A percentile compares a stretch with the other conserved stretches of the same genome.
Evolutionary conservation across 208 protist species (phyloP).

Genomic region (Wallacemonas sp.): DNA sequence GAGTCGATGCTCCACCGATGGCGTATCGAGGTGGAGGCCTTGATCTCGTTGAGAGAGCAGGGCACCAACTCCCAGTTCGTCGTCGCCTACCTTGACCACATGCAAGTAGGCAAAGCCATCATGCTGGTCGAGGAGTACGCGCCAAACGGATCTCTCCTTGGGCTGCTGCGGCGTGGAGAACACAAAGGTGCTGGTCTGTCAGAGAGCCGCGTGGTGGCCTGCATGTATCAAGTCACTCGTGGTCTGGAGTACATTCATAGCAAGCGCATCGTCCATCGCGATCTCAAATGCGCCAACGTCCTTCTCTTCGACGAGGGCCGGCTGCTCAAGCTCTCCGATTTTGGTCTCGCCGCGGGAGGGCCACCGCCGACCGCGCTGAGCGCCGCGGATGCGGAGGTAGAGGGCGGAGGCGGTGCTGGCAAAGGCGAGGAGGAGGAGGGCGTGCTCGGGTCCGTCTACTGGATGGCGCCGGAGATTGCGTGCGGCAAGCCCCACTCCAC

Average conservation of each 20-base stretch:
- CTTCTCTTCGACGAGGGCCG: conserved; percentile 53
- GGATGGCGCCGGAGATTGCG: conserved; percentile 78
- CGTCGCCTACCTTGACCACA: conserved; percentile 83
- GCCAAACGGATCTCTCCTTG: conserved; percentile 58
- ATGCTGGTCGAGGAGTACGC: conserved; percentile 80
- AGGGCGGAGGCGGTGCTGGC: neutral
- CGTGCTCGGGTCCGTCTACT: conserved; percentile 84
- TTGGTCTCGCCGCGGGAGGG: conserved; percentile 64
- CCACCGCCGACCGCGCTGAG: neutral
- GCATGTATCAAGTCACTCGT: conserved; percentile 57
- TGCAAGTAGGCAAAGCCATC: conserved; percentile 55
- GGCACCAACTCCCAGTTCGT: conserved; percentile 34
- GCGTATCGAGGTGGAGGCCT: conserved; percentile 67
- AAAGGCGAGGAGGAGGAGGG: conserved; percentile 20
- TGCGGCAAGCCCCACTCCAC: conserved; percentile 39
- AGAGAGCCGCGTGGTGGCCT: conserved; percentile 36
- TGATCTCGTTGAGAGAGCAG: conserved; percentile 48
- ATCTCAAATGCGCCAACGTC: conserved; percentile 89
- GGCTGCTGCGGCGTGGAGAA: conserved; percentile 28
- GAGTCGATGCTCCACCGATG: conserved; percentile 52
- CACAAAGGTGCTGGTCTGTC: conserved; percentile 13
- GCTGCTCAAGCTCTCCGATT: conserved; percentile 87
- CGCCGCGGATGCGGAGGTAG: neutral
- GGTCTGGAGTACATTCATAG: conserved; percentile 70
- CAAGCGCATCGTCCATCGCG: conserved; percentile 76